Evolutionary conservation across 106 monocot genomes (phyloP).

Genomic region (Dioscorea dumetorum): DNA sequence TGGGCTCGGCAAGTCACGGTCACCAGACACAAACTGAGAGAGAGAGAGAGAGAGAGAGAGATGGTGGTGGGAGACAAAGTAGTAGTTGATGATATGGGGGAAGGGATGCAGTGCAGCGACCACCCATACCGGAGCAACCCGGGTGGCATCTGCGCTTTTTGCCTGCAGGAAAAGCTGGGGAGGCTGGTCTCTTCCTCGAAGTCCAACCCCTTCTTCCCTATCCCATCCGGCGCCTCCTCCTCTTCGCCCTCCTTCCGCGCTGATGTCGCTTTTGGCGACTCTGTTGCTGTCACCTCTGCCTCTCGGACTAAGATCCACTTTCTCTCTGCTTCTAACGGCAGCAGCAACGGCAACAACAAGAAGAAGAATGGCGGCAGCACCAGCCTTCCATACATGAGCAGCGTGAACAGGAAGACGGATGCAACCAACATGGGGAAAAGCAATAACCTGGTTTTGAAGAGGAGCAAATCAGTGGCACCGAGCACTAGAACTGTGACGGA

Average conservation of each 20-base stretch:
- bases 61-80: background rate
- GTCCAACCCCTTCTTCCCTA: constrained; percentile 22
- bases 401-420: background rate
- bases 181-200: constrained; percentile 64
- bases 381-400: background rate
- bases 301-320: constrained; percentile 4
- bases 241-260: constrained; percentile 14
- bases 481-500: constrained; percentile 9
- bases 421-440: background rate
- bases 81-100: constrained; percentile 22
- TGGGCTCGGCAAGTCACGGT: no score
- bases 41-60: constrained; percentile 2
- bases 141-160: constrained; percentile 73
- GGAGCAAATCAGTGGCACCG: constrained; percentile 57
- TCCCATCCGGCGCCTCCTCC: constrained; percentile 10
- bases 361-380: no score
- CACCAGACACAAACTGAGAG: background rate
- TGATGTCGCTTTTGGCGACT: background rate
- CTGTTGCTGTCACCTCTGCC: background rate
- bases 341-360: constrained; percentile 4
- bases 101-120: constrained; percentile 51
- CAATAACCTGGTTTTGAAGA: constrained; percentile 14
- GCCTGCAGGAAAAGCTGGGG: constrained; percentile 78
- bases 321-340: background rate
- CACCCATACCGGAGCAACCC: constrained; percentile 56